Conservation (phyloP, 1,139 yeast genomes). For the Debaryomyces sp. region DNA sequence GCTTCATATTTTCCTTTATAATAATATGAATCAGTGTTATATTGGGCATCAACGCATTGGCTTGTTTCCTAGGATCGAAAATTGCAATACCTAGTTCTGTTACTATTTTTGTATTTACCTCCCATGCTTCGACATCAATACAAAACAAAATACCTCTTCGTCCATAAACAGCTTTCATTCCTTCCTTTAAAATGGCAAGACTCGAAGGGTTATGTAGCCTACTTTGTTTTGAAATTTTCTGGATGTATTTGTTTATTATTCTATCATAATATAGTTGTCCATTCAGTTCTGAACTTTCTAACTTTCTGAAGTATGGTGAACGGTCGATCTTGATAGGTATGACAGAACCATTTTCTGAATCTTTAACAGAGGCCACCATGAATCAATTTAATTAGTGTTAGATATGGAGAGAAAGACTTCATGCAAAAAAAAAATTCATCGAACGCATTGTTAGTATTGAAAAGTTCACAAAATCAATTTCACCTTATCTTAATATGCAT, state of each 20-base stretch:
- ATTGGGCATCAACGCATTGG: constrained; percentile 41
- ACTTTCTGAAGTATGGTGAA: not conserved
- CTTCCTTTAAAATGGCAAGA: constrained; percentile 2
- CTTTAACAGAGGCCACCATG: not conserved
- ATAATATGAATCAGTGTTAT: constrained; percentile 58
- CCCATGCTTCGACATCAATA: constrained; percentile 72
- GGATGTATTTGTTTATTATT: not conserved
- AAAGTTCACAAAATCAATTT: not conserved
- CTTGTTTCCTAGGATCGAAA: constrained; percentile 59
- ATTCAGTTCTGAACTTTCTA: not conserved
- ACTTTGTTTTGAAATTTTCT: not conserved
- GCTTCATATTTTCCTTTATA: constrained; percentile 49
- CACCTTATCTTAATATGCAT: not conserved
- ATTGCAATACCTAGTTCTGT: constrained; percentile 74
- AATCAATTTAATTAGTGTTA: not conserved
- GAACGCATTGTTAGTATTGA: not conserved
- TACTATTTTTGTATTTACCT: constrained; percentile 42
- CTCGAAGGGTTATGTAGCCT: constrained; percentile 2
- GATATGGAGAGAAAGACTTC: not conserved
- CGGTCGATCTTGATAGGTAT: not conserved
- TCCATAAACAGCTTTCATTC: constrained; percentile 22
- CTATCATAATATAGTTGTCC: not conserved
- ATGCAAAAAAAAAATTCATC: not conserved
- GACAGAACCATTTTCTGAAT: not conserved
- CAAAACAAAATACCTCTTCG: constrained; percentile 48